Evolutionary conservation across 2,329 filamentous ascomycete species (phyloP).

Genomic region (Xylariaceae sp.): DNA sequence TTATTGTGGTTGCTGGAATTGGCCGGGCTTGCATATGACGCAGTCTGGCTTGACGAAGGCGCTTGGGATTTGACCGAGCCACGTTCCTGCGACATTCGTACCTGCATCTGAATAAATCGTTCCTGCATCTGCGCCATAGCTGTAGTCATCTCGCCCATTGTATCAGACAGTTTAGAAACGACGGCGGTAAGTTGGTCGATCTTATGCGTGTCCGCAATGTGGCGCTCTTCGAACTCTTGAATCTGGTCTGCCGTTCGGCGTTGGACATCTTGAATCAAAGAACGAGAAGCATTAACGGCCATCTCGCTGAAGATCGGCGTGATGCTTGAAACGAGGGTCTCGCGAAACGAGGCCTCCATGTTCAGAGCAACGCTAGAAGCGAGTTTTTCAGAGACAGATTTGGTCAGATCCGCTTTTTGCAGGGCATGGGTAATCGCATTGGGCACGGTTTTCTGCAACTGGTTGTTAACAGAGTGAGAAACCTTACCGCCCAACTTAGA

Average conservation of each 20-base stretch:
- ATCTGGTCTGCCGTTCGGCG: slow-evolving; percentile 51
- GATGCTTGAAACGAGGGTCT: slow-evolving; percentile 58
- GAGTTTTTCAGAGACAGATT: slow-evolving; percentile 67
- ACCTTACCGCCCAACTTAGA: slow-evolving; percentile 62
- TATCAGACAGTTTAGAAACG: slow-evolving; percentile 61
- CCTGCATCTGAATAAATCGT: slow-evolving; percentile 54
- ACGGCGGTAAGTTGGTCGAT: slow-evolving; percentile 67
- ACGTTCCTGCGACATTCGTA: slow-evolving; percentile 41
- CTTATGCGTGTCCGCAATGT: slow-evolving; percentile 54
- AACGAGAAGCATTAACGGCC: slow-evolving; percentile 61
- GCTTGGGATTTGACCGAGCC: slow-evolving; percentile 24
- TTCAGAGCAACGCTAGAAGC: slow-evolving; percentile 59
- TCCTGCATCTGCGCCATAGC: slow-evolving; percentile 65
- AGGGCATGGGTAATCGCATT: slow-evolving; percentile 61
- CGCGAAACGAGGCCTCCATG: slow-evolving; percentile 64
- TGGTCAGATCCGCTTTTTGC: slow-evolving; percentile 67
- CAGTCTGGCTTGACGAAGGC: slow-evolving; percentile 21
- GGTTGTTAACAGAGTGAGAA: slow-evolving; percentile 61
- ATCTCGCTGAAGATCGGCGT: slow-evolving; percentile 61
- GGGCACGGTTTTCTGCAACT: slow-evolving; percentile 67
- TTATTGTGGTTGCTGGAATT: slow-evolving; percentile 29
- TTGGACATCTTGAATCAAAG: slow-evolving; percentile 63
- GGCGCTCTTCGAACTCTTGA: slow-evolving; percentile 45
- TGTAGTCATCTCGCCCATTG: slow-evolving; percentile 63
- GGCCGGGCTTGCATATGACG: slow-evolving; percentile 28